These are phyloP conservation scores for Populus davidiana DNA, from an alignment of 345 rosid species.

Conservation along the genomic window DNA sequence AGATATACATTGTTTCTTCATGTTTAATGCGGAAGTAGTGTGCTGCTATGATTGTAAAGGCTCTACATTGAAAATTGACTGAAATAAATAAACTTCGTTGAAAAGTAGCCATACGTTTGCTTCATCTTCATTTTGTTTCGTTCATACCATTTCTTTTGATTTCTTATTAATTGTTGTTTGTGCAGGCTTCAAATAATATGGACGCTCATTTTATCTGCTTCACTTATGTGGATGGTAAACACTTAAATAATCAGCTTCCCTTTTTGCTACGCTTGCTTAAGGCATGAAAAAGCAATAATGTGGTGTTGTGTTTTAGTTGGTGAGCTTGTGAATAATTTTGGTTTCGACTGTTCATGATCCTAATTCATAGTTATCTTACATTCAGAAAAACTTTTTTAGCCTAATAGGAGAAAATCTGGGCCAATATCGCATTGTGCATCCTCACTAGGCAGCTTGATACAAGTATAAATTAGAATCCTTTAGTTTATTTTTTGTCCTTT, in stretches of 20 bases:
- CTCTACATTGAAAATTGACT: neutral
- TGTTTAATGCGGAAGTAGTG: neutral
- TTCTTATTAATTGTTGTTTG: neutral
- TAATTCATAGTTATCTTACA: neutral
- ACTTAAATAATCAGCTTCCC: neutral
- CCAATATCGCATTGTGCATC: constrained; percentile 78
- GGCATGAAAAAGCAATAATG: neutral
- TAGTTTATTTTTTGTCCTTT: neutral
- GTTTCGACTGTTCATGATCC: neutral
- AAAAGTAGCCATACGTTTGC: neutral
- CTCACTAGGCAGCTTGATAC: constrained; percentile 58
- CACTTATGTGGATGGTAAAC: constrained; percentile 71
- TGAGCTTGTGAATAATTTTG: neutral
- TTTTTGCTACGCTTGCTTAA: neutral
- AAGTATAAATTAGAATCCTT: constrained; percentile 39
- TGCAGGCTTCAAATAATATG: constrained; percentile 67
- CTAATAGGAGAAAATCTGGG: constrained; percentile 82
- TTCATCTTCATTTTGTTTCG: neutral
- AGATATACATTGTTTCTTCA: neutral
- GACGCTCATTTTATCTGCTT: constrained; percentile 85
- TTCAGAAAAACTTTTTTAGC: constrained; percentile 82
- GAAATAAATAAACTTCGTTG: neutral
- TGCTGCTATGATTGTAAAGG: neutral
- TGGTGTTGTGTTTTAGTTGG: neutral
- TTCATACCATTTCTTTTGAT: neutral